Conservation (phyloP, 441 rosid genomes). For the Jatropha podagrica region DNA sequence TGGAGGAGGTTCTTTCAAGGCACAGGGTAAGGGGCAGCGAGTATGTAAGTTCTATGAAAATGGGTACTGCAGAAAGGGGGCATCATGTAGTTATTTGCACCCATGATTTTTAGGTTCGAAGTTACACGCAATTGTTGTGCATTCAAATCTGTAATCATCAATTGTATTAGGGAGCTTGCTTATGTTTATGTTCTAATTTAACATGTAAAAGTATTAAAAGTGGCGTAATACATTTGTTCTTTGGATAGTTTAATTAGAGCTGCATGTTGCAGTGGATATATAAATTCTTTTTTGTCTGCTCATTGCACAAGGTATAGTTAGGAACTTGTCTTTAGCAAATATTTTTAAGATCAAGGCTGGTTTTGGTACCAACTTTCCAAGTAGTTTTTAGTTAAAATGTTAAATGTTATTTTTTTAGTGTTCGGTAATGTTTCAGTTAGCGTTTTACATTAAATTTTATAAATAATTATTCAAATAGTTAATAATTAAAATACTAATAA, state of each 20-base stretch:
- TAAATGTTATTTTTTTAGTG: too few species aligned
- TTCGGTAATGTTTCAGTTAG: too few species aligned
- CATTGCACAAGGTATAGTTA: conserved; percentile 1
- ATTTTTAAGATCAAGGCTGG: too few species aligned
- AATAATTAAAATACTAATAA: too few species aligned
- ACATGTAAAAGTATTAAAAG: conserved; percentile 31
- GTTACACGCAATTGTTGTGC: conserved; percentile 21
- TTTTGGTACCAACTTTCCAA: too few species aligned
- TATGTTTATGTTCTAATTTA: conserved; percentile 25
- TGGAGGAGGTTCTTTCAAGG: conserved; percentile 52
- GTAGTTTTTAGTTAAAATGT: too few species aligned
- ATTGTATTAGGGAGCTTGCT: conserved; percentile 30
- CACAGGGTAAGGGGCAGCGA: conserved; percentile 70
- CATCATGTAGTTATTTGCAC: conserved; percentile 83
- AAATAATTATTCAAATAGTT: too few species aligned
- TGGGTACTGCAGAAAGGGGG: conserved; percentile 84
- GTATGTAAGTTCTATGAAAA: conserved; percentile 82
- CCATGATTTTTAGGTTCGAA: conserved; percentile 39
- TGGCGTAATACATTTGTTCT: conserved; percentile 19
- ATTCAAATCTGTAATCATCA: conserved; percentile 35
- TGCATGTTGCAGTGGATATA: conserved; percentile 13
- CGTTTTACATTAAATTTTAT: too few species aligned
- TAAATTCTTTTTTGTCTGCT: background rate
- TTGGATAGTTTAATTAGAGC: conserved; percentile 11
- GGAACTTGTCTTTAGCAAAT: background rate